Conservation (phyloP, 352 stramenopile species). For the Halophytophthora polymorphica region DNA sequence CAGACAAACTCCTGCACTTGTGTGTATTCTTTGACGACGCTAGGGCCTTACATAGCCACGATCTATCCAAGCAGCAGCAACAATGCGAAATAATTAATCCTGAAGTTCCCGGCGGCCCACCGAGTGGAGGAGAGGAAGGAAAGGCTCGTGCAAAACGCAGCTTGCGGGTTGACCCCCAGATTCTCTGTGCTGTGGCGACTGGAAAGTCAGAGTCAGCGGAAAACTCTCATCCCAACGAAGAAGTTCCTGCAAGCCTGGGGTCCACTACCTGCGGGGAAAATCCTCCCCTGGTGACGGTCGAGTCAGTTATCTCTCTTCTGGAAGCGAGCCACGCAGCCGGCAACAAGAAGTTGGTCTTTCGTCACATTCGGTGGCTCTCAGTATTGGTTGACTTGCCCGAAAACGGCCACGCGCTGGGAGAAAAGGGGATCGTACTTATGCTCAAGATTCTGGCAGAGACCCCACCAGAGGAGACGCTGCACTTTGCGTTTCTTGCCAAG, state of each 20-base stretch:
- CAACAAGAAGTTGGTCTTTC: conserved; percentile 29
- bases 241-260: neutral
- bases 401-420: conserved; percentile 43
- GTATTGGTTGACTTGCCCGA: conserved; percentile 31
- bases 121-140: neutral
- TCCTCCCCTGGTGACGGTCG: conserved; percentile 28
- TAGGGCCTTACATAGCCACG: neutral
- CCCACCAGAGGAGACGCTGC: conserved; percentile 16
- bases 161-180: conserved; percentile 17
- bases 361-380: conserved; percentile 51
- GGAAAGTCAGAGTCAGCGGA: neutral
- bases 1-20: conserved; percentile 61
- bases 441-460: conserved; percentile 30
- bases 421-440: conserved; percentile 24
- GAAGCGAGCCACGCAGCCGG: conserved; percentile 16
- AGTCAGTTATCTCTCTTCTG: conserved; percentile 33
- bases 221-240: neutral
- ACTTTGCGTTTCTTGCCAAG: conserved; percentile 47
- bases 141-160: neutral
- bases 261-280: conserved; percentile 10
- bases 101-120: neutral
- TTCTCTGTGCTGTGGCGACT: conserved; percentile 19
- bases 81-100: neutral
- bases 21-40: conserved; percentile 18
- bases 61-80: neutral